Conservation (phyloP, 2,329 filamentous ascomycete species). For the Venturia effusa region DNA sequence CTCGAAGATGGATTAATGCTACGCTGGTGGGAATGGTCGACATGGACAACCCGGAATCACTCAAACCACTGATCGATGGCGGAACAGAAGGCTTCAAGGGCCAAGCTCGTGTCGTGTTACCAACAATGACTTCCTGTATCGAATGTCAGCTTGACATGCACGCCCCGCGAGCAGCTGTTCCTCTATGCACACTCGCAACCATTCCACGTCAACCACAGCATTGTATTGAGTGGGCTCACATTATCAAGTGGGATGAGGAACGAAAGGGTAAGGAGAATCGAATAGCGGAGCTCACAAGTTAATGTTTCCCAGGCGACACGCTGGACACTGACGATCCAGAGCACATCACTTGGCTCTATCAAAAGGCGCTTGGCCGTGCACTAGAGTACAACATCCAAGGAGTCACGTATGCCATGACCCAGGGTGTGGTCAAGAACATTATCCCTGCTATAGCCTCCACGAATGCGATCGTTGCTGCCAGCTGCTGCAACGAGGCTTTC, state of each 20-base stretch:
- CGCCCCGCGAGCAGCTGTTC: conserved; percentile 90
- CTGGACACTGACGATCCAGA: conserved; percentile 95
- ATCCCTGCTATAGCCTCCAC: conserved; percentile 97
- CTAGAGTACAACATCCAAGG: conserved; percentile 82
- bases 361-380: conserved; percentile 70
- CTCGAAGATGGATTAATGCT: conserved; percentile 96
- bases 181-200: conserved; percentile 89
- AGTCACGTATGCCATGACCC: conserved; percentile 89
- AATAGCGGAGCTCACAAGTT: neutral
- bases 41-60: conserved; percentile 64
- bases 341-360: conserved; percentile 94
- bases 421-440: conserved; percentile 98
- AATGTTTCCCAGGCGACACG: conserved; percentile 46
- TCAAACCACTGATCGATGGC: conserved; percentile 92
- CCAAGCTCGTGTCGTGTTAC: conserved; percentile 83
- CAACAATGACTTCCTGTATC: conserved; percentile 88
- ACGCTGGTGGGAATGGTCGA: conserved; percentile 88
- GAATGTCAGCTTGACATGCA: conserved; percentile 99
- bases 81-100: conserved; percentile 98
- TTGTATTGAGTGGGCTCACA: conserved; percentile 97
- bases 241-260: conserved; percentile 84
- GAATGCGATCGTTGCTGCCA: conserved; percentile 90
- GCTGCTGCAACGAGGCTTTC: conserved; percentile 93
- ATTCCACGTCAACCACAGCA: conserved; percentile 96
- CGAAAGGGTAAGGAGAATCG: conserved; percentile 27